These are phyloP conservation scores for Rutstroemia sydowiana DNA, from an alignment of 2,329 filamentous ascomycete species.

Conservation along the genomic window DNA sequence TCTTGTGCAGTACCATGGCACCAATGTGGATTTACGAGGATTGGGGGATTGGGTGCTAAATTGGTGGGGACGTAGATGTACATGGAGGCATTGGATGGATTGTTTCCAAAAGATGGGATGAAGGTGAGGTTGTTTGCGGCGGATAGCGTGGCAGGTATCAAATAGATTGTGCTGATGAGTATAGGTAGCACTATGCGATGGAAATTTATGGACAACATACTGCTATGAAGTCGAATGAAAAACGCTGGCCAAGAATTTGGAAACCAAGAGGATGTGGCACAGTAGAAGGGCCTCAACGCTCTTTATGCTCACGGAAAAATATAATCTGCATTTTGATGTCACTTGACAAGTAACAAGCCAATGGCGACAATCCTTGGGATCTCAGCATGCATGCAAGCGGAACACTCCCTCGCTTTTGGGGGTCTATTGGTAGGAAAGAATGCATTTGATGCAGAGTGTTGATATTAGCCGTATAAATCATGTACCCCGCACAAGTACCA, in stretches of 20 bases:
- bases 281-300: not conserved
- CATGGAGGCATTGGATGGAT: constrained; percentile 21
- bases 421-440: not conserved
- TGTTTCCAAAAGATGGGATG: constrained; percentile 18
- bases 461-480: not conserved
- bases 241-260: not conserved
- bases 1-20: constrained; percentile 36
- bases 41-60: constrained; percentile 15
- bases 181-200: not conserved
- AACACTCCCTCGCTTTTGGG: not conserved
- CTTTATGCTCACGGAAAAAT: not conserved
- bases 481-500: no score
- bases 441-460: not conserved
- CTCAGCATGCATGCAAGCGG: not conserved
- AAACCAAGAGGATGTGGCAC: no score
- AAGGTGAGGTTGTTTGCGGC: constrained; percentile 5
- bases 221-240: not conserved
- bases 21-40: constrained; percentile 26
- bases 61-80: constrained; percentile 23
- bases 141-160: not conserved
- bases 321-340: not conserved
- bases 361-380: not conserved
- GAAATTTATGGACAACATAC: not conserved
- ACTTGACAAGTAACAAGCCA: not conserved
- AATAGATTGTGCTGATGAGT: not conserved